These are phyloP conservation scores for Hypoxylon subgilvum DNA, from an alignment of 495 filamentous ascomycete genomes.

Conservation along the genomic window DNA sequence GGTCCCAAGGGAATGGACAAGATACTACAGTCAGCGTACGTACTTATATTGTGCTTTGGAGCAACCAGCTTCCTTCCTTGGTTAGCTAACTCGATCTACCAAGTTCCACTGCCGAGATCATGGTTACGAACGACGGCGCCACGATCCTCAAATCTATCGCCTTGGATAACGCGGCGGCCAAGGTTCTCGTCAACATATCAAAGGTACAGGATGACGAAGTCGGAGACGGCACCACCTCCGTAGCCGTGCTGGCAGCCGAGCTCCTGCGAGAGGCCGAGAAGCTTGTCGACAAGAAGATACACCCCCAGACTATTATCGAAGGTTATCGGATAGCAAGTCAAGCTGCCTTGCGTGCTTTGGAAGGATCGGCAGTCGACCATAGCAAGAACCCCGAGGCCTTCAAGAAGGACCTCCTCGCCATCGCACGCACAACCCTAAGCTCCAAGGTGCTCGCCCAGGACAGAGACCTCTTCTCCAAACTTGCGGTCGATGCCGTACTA, in stretches of 20 bases:
- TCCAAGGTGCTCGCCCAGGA: constrained; percentile 97
- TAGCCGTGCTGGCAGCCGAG: constrained; percentile 93
- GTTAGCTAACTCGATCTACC: constrained; percentile 8
- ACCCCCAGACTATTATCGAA: constrained; percentile 99
- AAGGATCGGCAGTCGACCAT: constrained; percentile 84
- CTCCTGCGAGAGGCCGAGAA: constrained; percentile 95
- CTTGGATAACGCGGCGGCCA: constrained; percentile 97
- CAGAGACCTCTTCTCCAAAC: constrained; percentile 84
- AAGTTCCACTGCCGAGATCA: constrained; percentile 93
- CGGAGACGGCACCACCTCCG: constrained; percentile 85
- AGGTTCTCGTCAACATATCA: constrained; percentile 97
- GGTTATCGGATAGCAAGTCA: constrained; percentile 95
- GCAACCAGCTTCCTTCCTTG: constrained; percentile 48
- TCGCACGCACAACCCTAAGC: constrained; percentile 95
- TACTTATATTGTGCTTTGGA: no score
- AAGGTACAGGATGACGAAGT: constrained; percentile 99
- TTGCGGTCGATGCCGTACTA: constrained; percentile 92
- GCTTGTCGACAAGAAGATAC: constrained; percentile 95
- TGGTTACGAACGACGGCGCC: constrained; percentile 98
- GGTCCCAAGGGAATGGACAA: constrained; percentile 99
- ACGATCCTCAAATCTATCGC: constrained; percentile 98
- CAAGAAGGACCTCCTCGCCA: constrained; percentile 85
- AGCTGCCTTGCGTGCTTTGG: constrained; percentile 82
- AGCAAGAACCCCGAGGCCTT: constrained; percentile 81
- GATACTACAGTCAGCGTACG: constrained; percentile 94